Evolutionary conservation across 306 rosid genomes (phyloP), one percentile per base, ranked within the genome.

Genomic region (Castanea crenata): DNA sequence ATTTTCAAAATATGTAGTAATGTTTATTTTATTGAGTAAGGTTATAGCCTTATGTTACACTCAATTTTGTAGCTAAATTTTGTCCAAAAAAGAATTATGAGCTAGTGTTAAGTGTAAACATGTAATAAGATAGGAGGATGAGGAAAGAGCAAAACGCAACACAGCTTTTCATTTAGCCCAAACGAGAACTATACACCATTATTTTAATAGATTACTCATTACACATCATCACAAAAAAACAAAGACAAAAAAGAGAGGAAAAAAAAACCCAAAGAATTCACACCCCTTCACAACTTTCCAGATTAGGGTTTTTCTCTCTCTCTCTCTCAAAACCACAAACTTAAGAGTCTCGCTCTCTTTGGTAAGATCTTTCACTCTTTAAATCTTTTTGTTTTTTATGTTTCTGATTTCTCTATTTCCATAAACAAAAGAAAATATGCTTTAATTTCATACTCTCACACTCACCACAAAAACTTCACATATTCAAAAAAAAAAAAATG

Each of bases 231-330:
- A 75, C 18, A 6, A 21, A 75, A 20, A 35, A 3, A 55, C 29
- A 65, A 6, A 49, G 46, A 64, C n/a, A 3, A 16, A 68, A 29
- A 2, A 29, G 31, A 29, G 31, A 2, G 31, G 31, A 32, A 68
- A 67, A 32, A 21, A 49, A 71, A 52, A 51, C 3, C 76, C 32
- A 69, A 34, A 69, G 20, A 8, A 69, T 69, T 35, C 13, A 41
- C 41, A 5, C 27, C 69, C 68, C 46, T 54, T 67, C 83, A 41
- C 82, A 71, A 69, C 27, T 64, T 84, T 29, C 76, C 71, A 71
- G 69, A 81, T 83, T 88, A 88, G 89, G 91, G 91, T 85, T 88
- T 88, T 74, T 56, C 32, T 63, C 27, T 71, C 55, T 55, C 57
- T 52, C 11, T 20, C 35, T 65, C 82, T 75, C 56, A 3, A 38